Evolutionary conservation across 1,284 basidiomycete genomes (phyloP), one percentile per base, ranked within the genome.

Genomic region (Ustilago nuda): DNA sequence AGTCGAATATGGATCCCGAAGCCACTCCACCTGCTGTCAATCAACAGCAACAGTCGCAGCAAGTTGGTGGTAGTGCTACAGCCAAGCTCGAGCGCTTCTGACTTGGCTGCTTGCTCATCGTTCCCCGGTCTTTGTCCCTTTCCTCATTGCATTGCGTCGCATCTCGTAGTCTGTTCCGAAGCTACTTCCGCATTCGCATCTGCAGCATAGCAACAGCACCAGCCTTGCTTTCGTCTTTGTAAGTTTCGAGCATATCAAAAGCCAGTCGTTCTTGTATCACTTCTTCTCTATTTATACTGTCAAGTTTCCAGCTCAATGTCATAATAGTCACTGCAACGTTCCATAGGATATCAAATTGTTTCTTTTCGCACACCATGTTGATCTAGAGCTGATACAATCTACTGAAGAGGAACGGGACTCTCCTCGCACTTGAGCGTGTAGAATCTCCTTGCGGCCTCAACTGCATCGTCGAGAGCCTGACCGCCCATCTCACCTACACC

Each of bases 401-500:
- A 76, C 59, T 76, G 68, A 17, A 72, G 23, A 6, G 73, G 67
- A 39, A 75, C 52, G 5, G n/a, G 41, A 50, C 65, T 72, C 27
- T 68, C 64, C 41, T 56, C 67, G 52, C 72, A 68, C 66, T 75
- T 76, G 41, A 76, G 48, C 15, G 41, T 61, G 59, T 68, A 79
- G n/a, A 81, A 58, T 11, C 69, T 48, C 52, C 52, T 60, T 0
- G 75, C 79, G 8, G 76, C 65, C 59, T 68, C 57, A 15, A 85
- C 30, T 8, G 83, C 83, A 50, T 83, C 82, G 8, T 83, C 73
- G 39, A 85, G 41, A 2, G 78, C 80, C n/a, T 74, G 63, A 8
- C 69, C 67, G 43, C 81, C 75, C 58, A 82, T 80, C 41, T 83
- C 78, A 52, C 82, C 84, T 6, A 84, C 77, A 35, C 84, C 84